Evolutionary conservation across 73 alveolate genomes (phyloP), one percentile per base, ranked within the genome.

Genomic region (Paramecium bursaria): DNA sequence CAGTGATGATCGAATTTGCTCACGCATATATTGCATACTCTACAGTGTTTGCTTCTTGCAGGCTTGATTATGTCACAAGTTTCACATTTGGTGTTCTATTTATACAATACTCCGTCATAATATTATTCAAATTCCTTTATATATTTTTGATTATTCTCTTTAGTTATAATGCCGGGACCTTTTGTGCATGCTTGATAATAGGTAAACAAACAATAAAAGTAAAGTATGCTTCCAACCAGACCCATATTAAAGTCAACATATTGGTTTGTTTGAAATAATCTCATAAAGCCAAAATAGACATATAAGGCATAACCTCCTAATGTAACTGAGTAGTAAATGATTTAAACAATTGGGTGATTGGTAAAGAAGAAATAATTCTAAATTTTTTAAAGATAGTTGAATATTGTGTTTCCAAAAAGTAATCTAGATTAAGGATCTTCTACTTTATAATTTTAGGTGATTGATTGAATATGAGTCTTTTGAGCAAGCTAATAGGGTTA

Each of bases 1-100:
- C 98, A 94, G 73, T 94, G 98, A 75, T 94, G 98, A 57, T 94
- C 98, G 67, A 94, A 94, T 80, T 87, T 85, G 52, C 92, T 94
- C 9, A 94, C 93, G 74, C 98, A 94, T 86, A 54, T 76, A 75
- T 94, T 88, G 55, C 98, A 94, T 48, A 92, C 79, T 17, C 86
- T 46, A 44, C 98, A 94, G 76, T 94, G 98, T 50, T 91, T 89
- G 35, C 95, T 86, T 85, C 97, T 80, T 30, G 94, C 74, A 29
- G 95, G 90, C 73, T 79, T 79, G 15, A 53, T 46, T 1, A 79
- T 54, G n/a, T 79, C 22, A 42, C 89, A 79, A 15, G 89, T 79
- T 17, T 15, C 7, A 25, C 89, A 79, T 9, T 22, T 39, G 1
- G 39, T 39, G 26, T 73, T 73, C 30, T 52, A 53, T 79, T 54